These are phyloP conservation scores for Protomyces lactucae-debilis DNA, from an alignment of 1,139 yeast species.

Conservation along the genomic window DNA sequence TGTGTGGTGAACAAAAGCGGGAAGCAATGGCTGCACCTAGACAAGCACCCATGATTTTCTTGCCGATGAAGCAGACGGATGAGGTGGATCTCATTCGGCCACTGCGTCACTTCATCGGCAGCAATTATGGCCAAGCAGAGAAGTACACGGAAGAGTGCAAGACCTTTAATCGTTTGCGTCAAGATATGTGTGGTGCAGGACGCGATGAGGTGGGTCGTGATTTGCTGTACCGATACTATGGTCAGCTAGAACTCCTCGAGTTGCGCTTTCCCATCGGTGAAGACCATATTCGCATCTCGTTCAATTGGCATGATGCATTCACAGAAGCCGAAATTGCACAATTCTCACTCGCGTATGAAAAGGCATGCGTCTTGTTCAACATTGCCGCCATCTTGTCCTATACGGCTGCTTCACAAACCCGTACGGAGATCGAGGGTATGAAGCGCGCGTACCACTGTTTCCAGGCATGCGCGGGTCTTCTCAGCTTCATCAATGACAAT, in stretches of 20 bases:
- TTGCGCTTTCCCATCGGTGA: slow-evolving; percentile 64
- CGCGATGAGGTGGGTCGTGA: slow-evolving; percentile 44
- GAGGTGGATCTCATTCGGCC: slow-evolving; percentile 64
- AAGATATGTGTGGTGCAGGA: slow-evolving; percentile 53
- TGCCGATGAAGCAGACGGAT: slow-evolving; percentile 55
- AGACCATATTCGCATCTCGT: slow-evolving; percentile 55
- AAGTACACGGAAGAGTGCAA: slow-evolving; percentile 57
- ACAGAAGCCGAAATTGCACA: slow-evolving; percentile 53
- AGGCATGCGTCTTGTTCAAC: slow-evolving; percentile 78
- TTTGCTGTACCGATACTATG: slow-evolving; percentile 65
- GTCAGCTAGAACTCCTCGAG: slow-evolving; percentile 75
- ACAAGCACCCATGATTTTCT: slow-evolving; percentile 25
- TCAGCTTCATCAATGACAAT: slow-evolving; percentile 66
- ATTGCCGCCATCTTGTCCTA: slow-evolving; percentile 55
- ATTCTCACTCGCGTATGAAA: slow-evolving; percentile 75
- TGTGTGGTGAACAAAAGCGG: too few species aligned
- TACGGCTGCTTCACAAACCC: slow-evolving; percentile 41
- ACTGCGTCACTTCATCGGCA: slow-evolving; percentile 53
- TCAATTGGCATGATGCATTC: slow-evolving; percentile 79
- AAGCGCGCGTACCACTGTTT: slow-evolving; percentile 59
- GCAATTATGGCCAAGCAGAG: slow-evolving; percentile 59
- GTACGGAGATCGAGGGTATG: slow-evolving; percentile 45
- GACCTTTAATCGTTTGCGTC: slow-evolving; percentile 56
- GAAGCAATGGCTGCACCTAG: slow-evolving; percentile 3
- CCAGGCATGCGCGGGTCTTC: slow-evolving; percentile 78